Conservation (phyloP, 1,284 basidiomycete genomes). For the Paramarasmius palmivorus region DNA sequence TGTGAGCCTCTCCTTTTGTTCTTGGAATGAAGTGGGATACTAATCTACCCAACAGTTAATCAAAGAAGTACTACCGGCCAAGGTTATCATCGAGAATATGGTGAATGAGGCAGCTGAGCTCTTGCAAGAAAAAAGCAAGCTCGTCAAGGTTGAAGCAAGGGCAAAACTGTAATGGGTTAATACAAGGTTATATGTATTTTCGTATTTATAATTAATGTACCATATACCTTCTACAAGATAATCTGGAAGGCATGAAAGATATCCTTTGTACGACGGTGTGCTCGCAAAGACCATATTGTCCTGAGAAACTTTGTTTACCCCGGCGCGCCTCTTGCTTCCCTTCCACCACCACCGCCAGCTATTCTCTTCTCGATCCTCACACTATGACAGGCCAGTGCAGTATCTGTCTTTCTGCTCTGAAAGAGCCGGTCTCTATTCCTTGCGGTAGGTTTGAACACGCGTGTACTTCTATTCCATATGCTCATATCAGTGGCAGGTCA, state of each 20-base stretch:
- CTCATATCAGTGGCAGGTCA: constrained; percentile 9
- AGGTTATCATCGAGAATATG: constrained; percentile 71
- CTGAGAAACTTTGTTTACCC: no score
- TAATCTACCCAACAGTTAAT: constrained; percentile 34
- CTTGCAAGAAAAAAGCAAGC: constrained; percentile 35
- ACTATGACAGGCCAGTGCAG: constrained; percentile 11
- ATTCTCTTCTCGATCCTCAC: background rate
- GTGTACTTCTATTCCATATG: background rate
- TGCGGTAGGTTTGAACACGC: constrained; percentile 11
- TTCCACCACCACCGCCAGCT: no score
- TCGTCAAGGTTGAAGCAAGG: constrained; percentile 34
- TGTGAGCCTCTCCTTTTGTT: constrained; percentile 6
- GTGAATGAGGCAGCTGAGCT: constrained; percentile 51
- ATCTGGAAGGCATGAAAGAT: no score
- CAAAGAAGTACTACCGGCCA: constrained; percentile 60
- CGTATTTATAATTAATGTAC: background rate
- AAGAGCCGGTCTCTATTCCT: constrained; percentile 16
- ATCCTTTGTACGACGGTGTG: no score
- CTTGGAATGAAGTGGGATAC: background rate
- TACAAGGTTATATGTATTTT: background rate
- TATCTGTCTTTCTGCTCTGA: constrained; percentile 14
- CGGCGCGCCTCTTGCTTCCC: no score
- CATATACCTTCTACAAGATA: no score
- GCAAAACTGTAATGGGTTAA: constrained; percentile 16
- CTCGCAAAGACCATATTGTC: no score